Evolutionary conservation across 2,329 filamentous ascomycete genomes (phyloP), one percentile per base, ranked within the genome.

Genomic region (Colletotrichum tofieldiae): DNA sequence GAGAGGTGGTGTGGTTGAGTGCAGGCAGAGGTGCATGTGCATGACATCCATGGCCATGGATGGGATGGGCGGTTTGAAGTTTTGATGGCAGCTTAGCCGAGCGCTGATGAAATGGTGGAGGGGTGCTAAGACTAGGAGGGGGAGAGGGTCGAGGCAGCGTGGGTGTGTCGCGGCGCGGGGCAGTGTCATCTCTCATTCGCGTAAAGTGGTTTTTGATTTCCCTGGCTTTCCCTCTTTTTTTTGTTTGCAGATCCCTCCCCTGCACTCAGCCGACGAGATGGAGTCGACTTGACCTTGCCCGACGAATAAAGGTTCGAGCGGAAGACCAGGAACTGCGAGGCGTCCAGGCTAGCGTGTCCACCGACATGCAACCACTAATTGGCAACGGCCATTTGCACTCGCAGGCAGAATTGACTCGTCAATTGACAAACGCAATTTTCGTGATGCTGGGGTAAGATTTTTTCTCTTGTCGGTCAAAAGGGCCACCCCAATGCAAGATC

Each of bases 171-270:
- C 47, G 59, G 65, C 55, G 62, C 64, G 64, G 63, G 59, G 43
- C 67, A 79, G 79, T 75, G 74, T 76, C 72, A 79, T 78, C 23
- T 78, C 35, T 58, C 55, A 41, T 63, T 49, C 81, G 80, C 80
- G 80, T 82, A 81, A 81, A 82, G 80, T 81, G 80, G 79, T 80
- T 81, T 75, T 61, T 62, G 29, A 35, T 51, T 37, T 64, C 29
- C 35, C 59, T 65, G 45, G 61, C 49, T 26, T 52, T 71, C 60
- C 52, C 55, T 71, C n/a, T 65, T 65, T 59, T 26, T 45, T 35
- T 47, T 37, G 16, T 60, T 68, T 45, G 69, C 51, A 60, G 72
- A 72, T 79, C 67, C 76, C 56, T 77, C 75, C 79, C 79, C 75
- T 80, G 70, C 69, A 70, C 65, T 51, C 65, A 65, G 65, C 70